Conservation (phyloP, 768 basidiomycete species). For the Leccinum obscurum region DNA sequence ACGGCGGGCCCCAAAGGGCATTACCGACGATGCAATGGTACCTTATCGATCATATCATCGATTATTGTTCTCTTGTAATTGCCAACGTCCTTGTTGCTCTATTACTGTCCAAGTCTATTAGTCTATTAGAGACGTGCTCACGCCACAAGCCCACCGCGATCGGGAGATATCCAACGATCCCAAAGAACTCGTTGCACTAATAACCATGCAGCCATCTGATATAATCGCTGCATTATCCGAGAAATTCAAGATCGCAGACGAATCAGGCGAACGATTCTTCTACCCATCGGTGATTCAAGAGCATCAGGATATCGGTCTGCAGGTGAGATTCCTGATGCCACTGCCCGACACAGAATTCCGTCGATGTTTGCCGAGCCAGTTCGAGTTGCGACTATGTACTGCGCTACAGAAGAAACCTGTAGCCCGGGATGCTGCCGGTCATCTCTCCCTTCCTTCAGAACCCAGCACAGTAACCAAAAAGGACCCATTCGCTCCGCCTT, state of each 20-base stretch:
- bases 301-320: conserved; percentile 59
- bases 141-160: conserved; percentile 5
- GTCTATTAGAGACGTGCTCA: not conserved
- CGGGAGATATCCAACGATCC: too few relatives aligned
- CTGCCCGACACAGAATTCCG: not conserved
- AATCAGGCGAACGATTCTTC: conserved; percentile 69
- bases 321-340: conserved; percentile 45
- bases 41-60: too few relatives aligned
- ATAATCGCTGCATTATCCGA: conserved; percentile 56
- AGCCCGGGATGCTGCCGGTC: conserved; percentile 46
- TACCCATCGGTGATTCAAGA: conserved; percentile 71
- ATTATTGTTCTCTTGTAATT: too few relatives aligned
- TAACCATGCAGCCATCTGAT: conserved; percentile 36
- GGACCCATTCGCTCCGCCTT: conserved; percentile 89
- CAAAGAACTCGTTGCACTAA: too few relatives aligned
- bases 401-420: conserved; percentile 78
- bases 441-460: conserved; percentile 28
- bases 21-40: too few relatives aligned
- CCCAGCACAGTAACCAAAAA: conserved; percentile 27
- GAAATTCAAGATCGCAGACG: conserved; percentile 57
- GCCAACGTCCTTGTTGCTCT: too few relatives aligned
- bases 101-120: too few relatives aligned
- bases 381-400: conserved; percentile 83
- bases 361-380: conserved; percentile 46
- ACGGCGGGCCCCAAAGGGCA: too few relatives aligned